Percentiles rank a stretch among this genome's conserved stretches.
Conservation (phyloP, 352 stramenopile species). For the Phytophthora fragariae region DNA sequence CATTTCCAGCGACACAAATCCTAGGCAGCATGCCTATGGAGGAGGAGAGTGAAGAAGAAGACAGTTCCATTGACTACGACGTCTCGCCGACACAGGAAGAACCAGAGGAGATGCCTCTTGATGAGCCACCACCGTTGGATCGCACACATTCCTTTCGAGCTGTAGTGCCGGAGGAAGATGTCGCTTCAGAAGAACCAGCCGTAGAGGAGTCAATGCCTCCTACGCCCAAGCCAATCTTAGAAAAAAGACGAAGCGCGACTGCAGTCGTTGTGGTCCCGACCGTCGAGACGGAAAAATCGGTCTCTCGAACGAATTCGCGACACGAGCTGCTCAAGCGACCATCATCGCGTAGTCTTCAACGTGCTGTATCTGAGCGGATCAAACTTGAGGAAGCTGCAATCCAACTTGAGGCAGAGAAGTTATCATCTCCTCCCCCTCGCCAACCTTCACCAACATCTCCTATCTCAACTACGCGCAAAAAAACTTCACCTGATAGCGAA, state of each 20-base stretch:
- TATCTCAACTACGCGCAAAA: slow-evolving; percentile 7
- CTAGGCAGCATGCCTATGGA: slow-evolving; percentile 5
- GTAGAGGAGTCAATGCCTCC: slow-evolving; percentile 1
- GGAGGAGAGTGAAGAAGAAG: slow-evolving; percentile 9
- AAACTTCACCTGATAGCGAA: slow-evolving; percentile 7
- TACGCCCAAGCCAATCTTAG: slow-evolving; percentile 12
- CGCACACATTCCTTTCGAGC: slow-evolving; percentile 11
- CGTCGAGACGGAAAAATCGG: slow-evolving; percentile 13
- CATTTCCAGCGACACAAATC: slow-evolving; percentile 9
- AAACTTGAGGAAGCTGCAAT: slow-evolving; percentile 24
- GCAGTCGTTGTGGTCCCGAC: slow-evolving; percentile 34
- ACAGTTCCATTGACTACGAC: neutral
- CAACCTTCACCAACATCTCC: slow-evolving; percentile 4
- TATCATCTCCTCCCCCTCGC: slow-evolving; percentile 6
- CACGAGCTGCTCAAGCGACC: slow-evolving; percentile 13
- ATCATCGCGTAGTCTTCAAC: slow-evolving; percentile 16
- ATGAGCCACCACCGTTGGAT: neutral
- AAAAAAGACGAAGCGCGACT: slow-evolving; percentile 32
- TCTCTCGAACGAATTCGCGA: slow-evolving; percentile 5
- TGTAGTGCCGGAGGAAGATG: slow-evolving; percentile 4
- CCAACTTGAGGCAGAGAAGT: slow-evolving; percentile 11
- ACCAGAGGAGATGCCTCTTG: neutral
- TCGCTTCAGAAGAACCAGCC: neutral
- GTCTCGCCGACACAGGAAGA: neutral
- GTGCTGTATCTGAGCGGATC: slow-evolving; percentile 21